phyloP scores from a whole-genome alignment of 306 rosid genomes.

The Prunus mongolica region DNA sequence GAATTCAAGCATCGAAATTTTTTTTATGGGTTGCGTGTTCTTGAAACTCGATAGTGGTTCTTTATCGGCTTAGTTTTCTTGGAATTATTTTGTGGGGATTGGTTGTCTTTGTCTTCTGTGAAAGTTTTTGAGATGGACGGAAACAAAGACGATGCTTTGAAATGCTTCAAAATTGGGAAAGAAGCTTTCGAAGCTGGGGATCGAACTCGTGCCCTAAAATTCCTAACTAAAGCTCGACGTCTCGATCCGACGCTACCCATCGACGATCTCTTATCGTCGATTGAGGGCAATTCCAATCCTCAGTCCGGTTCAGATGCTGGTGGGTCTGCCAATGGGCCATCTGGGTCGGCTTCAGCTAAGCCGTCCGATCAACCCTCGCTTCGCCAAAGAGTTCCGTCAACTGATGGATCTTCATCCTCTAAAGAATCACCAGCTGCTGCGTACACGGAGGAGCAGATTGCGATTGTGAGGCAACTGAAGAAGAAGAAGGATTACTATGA shows the following conservation, averaged over 20 bases:
- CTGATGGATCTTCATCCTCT: slow-evolving; percentile 31
- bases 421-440: slow-evolving; percentile 22
- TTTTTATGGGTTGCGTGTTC: background rate
- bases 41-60: background rate
- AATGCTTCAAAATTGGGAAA: slow-evolving; percentile 70
- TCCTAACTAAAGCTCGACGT: slow-evolving; percentile 75
- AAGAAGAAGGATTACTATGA: slow-evolving; percentile 83
- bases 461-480: slow-evolving; percentile 63
- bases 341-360: slow-evolving; percentile 27
- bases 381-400: slow-evolving; percentile 47
- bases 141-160: slow-evolving; percentile 90
- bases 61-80: background rate
- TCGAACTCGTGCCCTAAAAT: slow-evolving; percentile 72
- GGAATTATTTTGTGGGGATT: slow-evolving; percentile 8
- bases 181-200: slow-evolving; percentile 67
- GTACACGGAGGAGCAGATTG: slow-evolving; percentile 64
- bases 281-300: slow-evolving; percentile 32
- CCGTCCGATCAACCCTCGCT: slow-evolving; percentile 54
- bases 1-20: background rate
- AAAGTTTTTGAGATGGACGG: slow-evolving; percentile 58
- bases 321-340: slow-evolving; percentile 26
- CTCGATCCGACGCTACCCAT: slow-evolving; percentile 71
- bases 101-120: slow-evolving; percentile 12
- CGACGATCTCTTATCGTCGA: slow-evolving; percentile 57
- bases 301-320: slow-evolving; percentile 22